These are phyloP conservation scores for Populus simonii DNA, from an alignment of 345 rosid genomes.

Conservation along the genomic window DNA sequence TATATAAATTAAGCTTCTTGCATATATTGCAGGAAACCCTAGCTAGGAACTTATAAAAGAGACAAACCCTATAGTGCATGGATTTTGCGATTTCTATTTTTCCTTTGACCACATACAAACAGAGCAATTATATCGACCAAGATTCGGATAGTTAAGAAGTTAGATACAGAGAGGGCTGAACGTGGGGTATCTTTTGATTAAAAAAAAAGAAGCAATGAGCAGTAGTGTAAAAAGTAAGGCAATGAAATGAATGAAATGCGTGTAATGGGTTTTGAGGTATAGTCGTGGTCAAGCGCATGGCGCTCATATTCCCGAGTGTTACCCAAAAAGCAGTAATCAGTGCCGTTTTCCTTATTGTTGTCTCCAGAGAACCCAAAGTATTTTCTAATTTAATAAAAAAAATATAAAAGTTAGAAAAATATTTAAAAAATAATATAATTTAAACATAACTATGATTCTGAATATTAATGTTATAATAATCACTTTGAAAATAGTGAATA, in stretches of 20 bases:
- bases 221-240: too few relatives aligned
- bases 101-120: not conserved
- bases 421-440: too few relatives aligned
- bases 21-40: not conserved
- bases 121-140: not conserved
- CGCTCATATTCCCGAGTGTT: slow-evolving; percentile 3
- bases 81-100: not conserved
- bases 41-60: not conserved
- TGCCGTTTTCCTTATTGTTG: slow-evolving; percentile 7
- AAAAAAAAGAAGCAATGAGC: too few relatives aligned
- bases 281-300: slow-evolving; percentile 15
- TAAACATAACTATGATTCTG: too few relatives aligned
- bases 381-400: too few relatives aligned
- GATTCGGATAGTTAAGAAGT: slow-evolving; percentile 6
- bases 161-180: not conserved
- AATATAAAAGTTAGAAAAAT: too few relatives aligned
- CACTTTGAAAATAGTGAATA: too few relatives aligned
- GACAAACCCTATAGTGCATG: not conserved
- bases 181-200: not conserved
- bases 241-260: not conserved
- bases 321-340: slow-evolving; percentile 4
- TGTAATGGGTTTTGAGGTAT: not conserved
- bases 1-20: too few relatives aligned
- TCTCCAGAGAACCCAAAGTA: too few relatives aligned
- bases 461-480: too few relatives aligned